These are phyloP conservation scores for Aspergillus brasiliensis DNA, from an alignment of 2,329 filamentous ascomycete species.

Conservation along the genomic window DNA sequence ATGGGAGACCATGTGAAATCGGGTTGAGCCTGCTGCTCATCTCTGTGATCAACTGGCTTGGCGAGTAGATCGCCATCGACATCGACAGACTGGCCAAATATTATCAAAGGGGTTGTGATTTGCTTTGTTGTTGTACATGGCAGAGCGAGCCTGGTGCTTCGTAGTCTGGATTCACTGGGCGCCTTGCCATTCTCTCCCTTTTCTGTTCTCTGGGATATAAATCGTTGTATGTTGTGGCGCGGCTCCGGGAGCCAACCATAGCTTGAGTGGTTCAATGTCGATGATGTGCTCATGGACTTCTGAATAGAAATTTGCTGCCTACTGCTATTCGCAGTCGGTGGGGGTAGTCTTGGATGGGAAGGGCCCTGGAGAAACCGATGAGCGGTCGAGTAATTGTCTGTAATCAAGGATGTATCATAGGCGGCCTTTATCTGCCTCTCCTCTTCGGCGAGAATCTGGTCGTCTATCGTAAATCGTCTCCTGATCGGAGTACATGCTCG, in stretches of 20 bases:
- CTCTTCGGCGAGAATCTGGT: conserved; percentile 28
- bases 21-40: background rate
- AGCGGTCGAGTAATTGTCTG: background rate
- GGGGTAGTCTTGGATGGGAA: background rate
- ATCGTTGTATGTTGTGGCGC: conserved; percentile 12
- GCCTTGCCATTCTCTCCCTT: no score
- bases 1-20: background rate
- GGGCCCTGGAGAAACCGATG: background rate
- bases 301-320: background rate
- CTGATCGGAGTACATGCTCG: background rate
- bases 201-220: background rate
- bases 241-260: conserved; percentile 22
- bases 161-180: background rate
- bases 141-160: background rate
- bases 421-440: conserved; percentile 8
- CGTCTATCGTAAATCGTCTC: conserved; percentile 30
- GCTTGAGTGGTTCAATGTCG: conserved; percentile 3
- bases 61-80: background rate
- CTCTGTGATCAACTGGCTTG: background rate
- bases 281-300: conserved; percentile 4
- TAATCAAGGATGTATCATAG: background rate
- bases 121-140: background rate
- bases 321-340: background rate
- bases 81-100: conserved; percentile 23
- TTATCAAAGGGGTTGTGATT: conserved; percentile 2